These are phyloP conservation scores for Flaveria robusta DNA, from an alignment of 129 eudicot genomes.

Conservation along the genomic window DNA sequence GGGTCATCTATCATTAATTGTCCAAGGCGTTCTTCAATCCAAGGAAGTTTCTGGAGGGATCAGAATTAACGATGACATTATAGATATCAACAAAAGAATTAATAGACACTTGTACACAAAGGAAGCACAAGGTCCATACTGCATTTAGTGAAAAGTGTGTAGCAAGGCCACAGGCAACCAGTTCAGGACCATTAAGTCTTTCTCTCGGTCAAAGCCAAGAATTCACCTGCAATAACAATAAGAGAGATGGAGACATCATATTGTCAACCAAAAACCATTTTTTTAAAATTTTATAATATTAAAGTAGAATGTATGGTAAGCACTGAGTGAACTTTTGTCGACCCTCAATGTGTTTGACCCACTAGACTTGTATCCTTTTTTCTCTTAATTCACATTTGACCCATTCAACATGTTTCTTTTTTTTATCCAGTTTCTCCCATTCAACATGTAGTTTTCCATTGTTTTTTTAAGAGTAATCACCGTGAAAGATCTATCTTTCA, in stretches of 20 bases:
- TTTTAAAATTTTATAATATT: no score
- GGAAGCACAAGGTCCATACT: conserved; percentile 38
- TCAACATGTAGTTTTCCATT: no score
- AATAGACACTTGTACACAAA: conserved; percentile 2
- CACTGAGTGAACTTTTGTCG: background rate
- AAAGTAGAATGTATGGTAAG: no score
- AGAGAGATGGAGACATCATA: background rate
- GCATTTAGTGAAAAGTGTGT: conserved; percentile 76
- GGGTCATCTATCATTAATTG: conserved; percentile 81
- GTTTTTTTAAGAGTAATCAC: no score
- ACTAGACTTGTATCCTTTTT: background rate
- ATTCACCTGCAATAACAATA: conserved; percentile 68
- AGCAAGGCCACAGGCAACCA: conserved; percentile 91
- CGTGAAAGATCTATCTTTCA: no score
- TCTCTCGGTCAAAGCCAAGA: conserved; percentile 90
- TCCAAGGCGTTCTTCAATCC: conserved; percentile 86
- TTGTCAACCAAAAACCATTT: background rate
- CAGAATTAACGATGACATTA: conserved; percentile 3
- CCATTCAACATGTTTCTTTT: background rate
- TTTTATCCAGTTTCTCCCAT: no score
- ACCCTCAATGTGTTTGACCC: background rate
- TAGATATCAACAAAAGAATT: background rate
- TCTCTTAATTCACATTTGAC: background rate
- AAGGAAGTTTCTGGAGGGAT: conserved; percentile 63
- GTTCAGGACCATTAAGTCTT: conserved; percentile 83